phyloP scores from a whole-genome alignment of 306 rosid species.

The Acacia crassicarpa region DNA sequence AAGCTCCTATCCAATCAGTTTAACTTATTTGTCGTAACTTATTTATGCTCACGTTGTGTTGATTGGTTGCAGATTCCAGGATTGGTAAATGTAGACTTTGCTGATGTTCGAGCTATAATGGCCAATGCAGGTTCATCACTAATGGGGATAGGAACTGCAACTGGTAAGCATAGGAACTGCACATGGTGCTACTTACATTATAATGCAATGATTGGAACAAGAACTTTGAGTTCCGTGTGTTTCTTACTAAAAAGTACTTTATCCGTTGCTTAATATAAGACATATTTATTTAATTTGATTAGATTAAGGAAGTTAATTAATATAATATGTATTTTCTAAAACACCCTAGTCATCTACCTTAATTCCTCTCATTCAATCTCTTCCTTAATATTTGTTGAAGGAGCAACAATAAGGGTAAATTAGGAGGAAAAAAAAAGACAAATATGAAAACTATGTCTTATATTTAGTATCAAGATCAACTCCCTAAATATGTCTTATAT shows the following conservation, averaged over 20 bases:
- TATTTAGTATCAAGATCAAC: too few species aligned
- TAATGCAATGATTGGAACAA: neutral
- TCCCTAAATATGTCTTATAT: too few species aligned
- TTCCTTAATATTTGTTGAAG: too few species aligned
- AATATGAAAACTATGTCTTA: too few species aligned
- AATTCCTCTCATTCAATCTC: too few species aligned
- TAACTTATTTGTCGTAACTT: slow-evolving; percentile 7
- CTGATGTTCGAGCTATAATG: slow-evolving; percentile 99
- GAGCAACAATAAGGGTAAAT: too few species aligned
- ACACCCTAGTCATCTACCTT: too few species aligned
- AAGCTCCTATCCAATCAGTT: neutral
- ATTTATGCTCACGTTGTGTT: slow-evolving; percentile 17
- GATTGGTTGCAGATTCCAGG: slow-evolving; percentile 86
- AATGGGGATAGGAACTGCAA: slow-evolving; percentile 99
- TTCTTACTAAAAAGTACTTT: neutral
- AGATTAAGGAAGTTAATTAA: too few species aligned
- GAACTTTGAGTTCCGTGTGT: neutral
- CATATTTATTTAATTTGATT: too few species aligned
- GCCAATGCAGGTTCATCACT: slow-evolving; percentile 97
- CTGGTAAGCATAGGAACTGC: slow-evolving; percentile 62
- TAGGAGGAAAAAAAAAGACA: too few species aligned
- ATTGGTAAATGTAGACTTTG: slow-evolving; percentile 93
- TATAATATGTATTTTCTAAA: too few species aligned
- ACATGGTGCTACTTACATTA: neutral
- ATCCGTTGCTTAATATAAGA: too few species aligned